phyloP scores from a whole-genome alignment of 2,329 filamentous ascomycete species.

The Cercospora sp. region DNA sequence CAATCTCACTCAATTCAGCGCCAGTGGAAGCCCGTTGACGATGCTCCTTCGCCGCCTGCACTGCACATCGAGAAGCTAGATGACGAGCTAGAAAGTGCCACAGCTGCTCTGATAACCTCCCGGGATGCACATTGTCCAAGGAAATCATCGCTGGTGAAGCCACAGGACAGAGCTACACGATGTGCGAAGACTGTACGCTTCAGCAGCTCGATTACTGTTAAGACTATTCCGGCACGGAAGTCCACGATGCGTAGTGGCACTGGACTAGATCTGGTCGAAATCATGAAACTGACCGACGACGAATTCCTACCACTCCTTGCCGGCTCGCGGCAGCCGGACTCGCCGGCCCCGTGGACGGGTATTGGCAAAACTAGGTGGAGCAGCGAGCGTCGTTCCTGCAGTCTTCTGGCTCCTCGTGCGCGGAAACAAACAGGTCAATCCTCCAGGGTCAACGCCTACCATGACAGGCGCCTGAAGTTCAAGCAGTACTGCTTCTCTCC shows the following conservation, averaged over 20 bases:
- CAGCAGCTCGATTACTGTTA: constrained; percentile 1
- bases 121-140: background rate
- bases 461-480: background rate
- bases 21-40: background rate
- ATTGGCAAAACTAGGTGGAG: constrained; percentile 9
- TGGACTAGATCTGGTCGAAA: constrained; percentile 4
- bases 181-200: constrained; percentile 16
- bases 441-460: background rate
- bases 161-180: background rate
- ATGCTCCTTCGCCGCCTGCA: background rate
- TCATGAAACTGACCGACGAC: constrained; percentile 2
- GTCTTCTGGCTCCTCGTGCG: background rate
- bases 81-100: constrained; percentile 10
- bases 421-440: background rate
- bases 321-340: constrained; percentile 14
- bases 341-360: constrained; percentile 17
- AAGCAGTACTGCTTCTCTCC: background rate
- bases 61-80: constrained; percentile 13
- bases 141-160: constrained; percentile 15
- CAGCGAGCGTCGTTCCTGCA: background rate
- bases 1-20: background rate
- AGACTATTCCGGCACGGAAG: constrained; percentile 4
- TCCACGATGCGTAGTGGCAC: background rate
- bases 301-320: constrained; percentile 8
- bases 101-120: constrained; percentile 9